Evolutionary conservation across 169 alveolate genomes (phyloP), one percentile per base, ranked within the genome.

Genomic region (Cryptosporidium muris): DNA sequence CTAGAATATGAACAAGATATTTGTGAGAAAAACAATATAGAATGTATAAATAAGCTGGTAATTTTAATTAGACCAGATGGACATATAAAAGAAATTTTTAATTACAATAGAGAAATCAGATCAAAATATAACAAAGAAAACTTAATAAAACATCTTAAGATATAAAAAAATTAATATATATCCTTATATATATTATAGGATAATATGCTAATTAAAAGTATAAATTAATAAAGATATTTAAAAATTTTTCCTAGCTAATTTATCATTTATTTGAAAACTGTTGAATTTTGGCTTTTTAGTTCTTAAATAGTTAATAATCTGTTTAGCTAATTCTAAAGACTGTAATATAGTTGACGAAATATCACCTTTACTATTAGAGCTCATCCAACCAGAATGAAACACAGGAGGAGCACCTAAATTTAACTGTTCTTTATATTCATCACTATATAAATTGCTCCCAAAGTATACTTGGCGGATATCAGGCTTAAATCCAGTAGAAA

Each of bases 371-470:
- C 85, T 54, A 6, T 74, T 62, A 4, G 85, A 58, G n/a, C 43
- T 51, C 85, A 74, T 74, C 85, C 85, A 74, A 34, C 85, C 85
- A 48, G 67, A 58, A 16, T 45, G 54, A 43, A 58, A 74, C n/a
- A 74, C 49, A 14, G 68, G 85, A 42, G 74, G 60, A 2, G 49
- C 7, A 48, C 8, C 9, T 8, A 3, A 1, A 45, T 74, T 37
- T 60, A 3, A 2, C 38, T n/a, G 45, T 0, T 5, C 4, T 60
- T 60, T 9, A 16, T 42, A 4, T 2, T 16, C 5, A 2, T 67
- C 42, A 12, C 43, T 63, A 6, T 11, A 6, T 42, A 60, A 64
- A 45, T 36, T 7, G 7, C 54, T 56, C 12, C 9, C 56, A 34
- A 14, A 58, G 48, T 45, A 74, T 56, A 74, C 25, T 12, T 74